Percentiles rank a stretch among this genome's conserved stretches.
These are phyloP conservation scores for Ulmus americana DNA, from an alignment of 331 rosid genomes.

Conservation along the genomic window DNA sequence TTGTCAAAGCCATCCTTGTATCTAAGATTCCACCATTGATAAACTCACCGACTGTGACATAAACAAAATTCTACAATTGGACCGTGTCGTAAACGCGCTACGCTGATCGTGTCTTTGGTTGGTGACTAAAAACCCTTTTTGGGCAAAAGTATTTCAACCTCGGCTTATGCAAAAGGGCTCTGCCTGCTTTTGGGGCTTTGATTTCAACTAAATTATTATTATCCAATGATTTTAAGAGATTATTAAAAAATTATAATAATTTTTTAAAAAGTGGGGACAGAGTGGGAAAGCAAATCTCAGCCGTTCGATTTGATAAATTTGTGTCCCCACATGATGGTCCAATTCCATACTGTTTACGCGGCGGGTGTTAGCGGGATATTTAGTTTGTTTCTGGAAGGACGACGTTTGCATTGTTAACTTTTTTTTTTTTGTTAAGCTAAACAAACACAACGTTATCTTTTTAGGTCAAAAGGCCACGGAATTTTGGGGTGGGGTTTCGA, in stretches of 20 bases:
- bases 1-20: conserved; percentile 20
- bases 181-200: conserved; percentile 8
- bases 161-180: conserved; percentile 16
- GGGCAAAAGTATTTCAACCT: not conserved
- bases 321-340: conserved; percentile 8
- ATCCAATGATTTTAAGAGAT: conserved; percentile 13
- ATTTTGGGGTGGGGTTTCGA: not conserved
- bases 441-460: not conserved
- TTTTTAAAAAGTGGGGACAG: not conserved
- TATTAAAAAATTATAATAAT: not conserved
- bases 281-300: conserved; percentile 7
- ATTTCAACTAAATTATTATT: conserved; percentile 23
- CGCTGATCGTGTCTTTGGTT: not conserved
- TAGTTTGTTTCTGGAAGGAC: not conserved
- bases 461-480: conserved; percentile 6
- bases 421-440: not conserved
- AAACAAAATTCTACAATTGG: not conserved
- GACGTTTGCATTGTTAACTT: not conserved
- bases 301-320: not conserved
- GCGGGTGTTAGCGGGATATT: conserved; percentile 2
- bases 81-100: not conserved
- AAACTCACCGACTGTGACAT: not conserved
- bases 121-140: no score
- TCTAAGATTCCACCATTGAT: not conserved
- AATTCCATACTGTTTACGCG: conserved; percentile 6